These are phyloP conservation scores for Mortierella sp. DNA, from an alignment of 371 early-diverging fungal genomes.

Conservation along the genomic window DNA sequence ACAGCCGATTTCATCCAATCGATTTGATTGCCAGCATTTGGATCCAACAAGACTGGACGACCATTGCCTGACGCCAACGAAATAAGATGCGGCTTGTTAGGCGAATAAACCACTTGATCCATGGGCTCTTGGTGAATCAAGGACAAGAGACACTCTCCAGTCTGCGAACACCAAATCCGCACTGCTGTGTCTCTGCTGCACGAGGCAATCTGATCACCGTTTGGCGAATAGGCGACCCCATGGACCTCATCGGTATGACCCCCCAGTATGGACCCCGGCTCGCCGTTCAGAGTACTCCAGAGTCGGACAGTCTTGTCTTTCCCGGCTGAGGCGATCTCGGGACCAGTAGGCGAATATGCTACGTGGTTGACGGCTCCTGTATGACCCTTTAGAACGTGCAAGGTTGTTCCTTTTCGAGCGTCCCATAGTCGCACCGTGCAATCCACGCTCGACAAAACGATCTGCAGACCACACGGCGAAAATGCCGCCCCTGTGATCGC, in stretches of 20 bases:
- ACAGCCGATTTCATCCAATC: too few species aligned
- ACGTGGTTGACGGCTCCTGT: background rate
- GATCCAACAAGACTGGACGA: too few species aligned
- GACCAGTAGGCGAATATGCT: slow-evolving; percentile 7
- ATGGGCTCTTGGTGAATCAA: too few species aligned
- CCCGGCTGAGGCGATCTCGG: background rate
- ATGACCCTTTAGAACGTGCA: background rate
- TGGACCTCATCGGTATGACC: background rate
- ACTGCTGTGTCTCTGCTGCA: background rate
- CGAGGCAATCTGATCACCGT: background rate
- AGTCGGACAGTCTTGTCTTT: background rate
- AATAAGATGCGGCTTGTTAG: too few species aligned
- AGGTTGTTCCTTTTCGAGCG: background rate
- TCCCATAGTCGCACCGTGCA: slow-evolving; percentile 9
- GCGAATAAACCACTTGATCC: too few species aligned
- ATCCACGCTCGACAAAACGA: background rate
- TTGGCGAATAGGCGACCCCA: background rate
- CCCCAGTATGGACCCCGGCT: background rate
- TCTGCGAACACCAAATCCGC: too few species aligned
- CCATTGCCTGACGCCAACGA: too few species aligned
- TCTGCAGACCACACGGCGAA: slow-evolving; percentile 4
- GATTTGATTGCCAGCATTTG: too few species aligned
- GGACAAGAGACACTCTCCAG: too few species aligned
- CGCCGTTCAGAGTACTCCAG: background rate
- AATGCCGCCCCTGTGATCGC: background rate